Percentiles rank a stretch among this genome's conserved stretches.
Evolutionary conservation across 208 protist genomes (phyloP).

Genomic region (Leishmania braziliensis): DNA sequence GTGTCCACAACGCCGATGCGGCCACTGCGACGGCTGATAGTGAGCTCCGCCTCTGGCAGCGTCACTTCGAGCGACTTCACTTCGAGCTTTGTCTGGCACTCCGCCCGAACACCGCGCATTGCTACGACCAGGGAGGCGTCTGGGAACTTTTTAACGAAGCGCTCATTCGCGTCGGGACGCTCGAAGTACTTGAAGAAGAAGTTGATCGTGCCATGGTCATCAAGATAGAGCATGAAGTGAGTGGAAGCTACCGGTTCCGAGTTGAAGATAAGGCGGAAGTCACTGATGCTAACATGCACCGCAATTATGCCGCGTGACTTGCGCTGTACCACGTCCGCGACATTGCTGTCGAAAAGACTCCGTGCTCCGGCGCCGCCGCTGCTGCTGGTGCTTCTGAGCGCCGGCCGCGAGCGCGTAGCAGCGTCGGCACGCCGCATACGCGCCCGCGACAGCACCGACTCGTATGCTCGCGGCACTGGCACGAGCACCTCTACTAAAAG

Average conservation of each 20-base stretch:
- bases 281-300: constrained; percentile 65
- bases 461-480: constrained; percentile 69
- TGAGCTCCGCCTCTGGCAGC: constrained; percentile 59
- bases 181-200: constrained; percentile 47
- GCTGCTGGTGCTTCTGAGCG: neutral
- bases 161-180: constrained; percentile 1
- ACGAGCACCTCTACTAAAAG: constrained; percentile 66
- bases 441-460: constrained; percentile 29
- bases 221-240: constrained; percentile 68
- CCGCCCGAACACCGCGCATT: constrained; percentile 53
- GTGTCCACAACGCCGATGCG: constrained; percentile 25
- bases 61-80: constrained; percentile 85
- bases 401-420: neutral
- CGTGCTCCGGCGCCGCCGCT: neutral
- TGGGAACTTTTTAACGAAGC: constrained; percentile 37
- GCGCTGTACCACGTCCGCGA: neutral
- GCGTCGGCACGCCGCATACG: constrained; percentile 26
- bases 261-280: constrained; percentile 67
- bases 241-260: constrained; percentile 73
- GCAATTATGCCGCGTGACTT: constrained; percentile 27
- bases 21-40: constrained; percentile 43
- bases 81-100: constrained; percentile 89
- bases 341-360: neutral
- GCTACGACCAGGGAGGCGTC: constrained; percentile 45
- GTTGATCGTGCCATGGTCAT: constrained; percentile 57